These are phyloP conservation scores for Boletus vinaceobasis DNA, from an alignment of 768 basidiomycete genomes.

Conservation along the genomic window DNA sequence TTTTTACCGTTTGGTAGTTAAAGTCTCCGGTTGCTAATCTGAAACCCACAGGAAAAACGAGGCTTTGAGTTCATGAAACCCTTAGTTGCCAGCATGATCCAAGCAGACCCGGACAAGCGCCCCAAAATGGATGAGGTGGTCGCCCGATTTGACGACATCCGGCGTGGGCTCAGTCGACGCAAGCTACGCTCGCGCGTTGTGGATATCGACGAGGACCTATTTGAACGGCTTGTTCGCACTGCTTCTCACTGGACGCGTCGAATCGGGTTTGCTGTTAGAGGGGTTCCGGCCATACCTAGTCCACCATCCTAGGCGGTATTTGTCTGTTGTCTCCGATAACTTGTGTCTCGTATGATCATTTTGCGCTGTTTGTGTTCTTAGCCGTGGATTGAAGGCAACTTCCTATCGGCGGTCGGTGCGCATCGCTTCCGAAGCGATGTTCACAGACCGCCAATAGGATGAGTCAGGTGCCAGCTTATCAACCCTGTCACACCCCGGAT, in stretches of 20 bases:
- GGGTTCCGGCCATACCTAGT: slow-evolving; percentile 13
- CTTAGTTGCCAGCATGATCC: slow-evolving; percentile 19
- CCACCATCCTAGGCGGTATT: background rate
- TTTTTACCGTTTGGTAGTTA: background rate
- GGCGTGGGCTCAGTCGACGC: slow-evolving; percentile 1
- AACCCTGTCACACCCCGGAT: too few species aligned
- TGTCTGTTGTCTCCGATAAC: background rate
- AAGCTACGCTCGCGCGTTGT: slow-evolving; percentile 31
- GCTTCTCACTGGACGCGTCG: slow-evolving; percentile 26
- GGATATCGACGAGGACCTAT: slow-evolving; percentile 12
- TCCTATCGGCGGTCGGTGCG: too few species aligned
- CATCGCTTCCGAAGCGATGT: too few species aligned
- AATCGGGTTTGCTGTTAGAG: slow-evolving; percentile 7
- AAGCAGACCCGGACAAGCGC: slow-evolving; percentile 20
- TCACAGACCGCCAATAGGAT: too few species aligned
- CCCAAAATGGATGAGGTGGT: slow-evolving; percentile 24
- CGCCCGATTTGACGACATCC: slow-evolving; percentile 14
- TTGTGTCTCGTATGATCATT: background rate
- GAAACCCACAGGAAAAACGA: background rate
- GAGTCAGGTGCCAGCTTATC: too few species aligned
- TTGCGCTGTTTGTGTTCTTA: background rate
- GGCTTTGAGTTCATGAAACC: slow-evolving; percentile 26
- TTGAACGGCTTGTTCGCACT: slow-evolving; percentile 6
- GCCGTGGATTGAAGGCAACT: too few species aligned
- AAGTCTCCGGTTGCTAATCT: too few species aligned